These are phyloP conservation scores for Cercospora sp. DNA, from an alignment of 2,329 filamentous ascomycete species.

Conservation along the genomic window DNA sequence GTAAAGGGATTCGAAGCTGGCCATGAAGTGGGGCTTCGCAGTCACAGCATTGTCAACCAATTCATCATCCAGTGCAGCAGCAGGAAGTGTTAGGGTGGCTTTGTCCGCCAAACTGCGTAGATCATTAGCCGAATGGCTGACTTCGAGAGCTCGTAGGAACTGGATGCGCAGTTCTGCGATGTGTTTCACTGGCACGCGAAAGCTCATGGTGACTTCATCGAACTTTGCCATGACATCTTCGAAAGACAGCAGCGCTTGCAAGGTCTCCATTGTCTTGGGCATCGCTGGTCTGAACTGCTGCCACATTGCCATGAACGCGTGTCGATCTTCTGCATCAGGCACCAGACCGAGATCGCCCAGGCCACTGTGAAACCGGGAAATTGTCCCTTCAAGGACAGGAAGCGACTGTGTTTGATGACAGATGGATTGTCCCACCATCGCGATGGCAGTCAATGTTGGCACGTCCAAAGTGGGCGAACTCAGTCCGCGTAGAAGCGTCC, in stretches of 20 bases:
- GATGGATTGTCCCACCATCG: constrained; percentile 20
- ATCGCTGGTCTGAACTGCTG: constrained; percentile 65
- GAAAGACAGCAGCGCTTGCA: constrained; percentile 45
- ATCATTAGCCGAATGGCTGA: constrained; percentile 21
- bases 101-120: constrained; percentile 25
- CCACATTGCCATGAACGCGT: constrained; percentile 50
- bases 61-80: constrained; percentile 7
- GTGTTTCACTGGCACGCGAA: constrained; percentile 30
- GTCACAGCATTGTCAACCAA: constrained; percentile 11
- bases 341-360: constrained; percentile 13
- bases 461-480: constrained; percentile 19
- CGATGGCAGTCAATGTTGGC: constrained; percentile 20
- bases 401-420: not conserved
- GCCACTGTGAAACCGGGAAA: constrained; percentile 4
- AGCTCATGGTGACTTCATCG: constrained; percentile 38
- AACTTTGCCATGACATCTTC: constrained; percentile 51
- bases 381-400: not conserved
- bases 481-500: constrained; percentile 19
- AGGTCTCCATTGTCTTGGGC: constrained; percentile 42
- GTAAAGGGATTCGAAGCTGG: constrained; percentile 51
- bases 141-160: constrained; percentile 29
- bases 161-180: constrained; percentile 32
- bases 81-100: constrained; percentile 23
- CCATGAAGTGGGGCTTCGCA: constrained; percentile 46
- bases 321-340: constrained; percentile 19